Evolutionary conservation across 805 yeast species (phyloP), one percentile per base, ranked within the genome.

Genomic region (Saccharomycopsis lassenensis): DNA sequence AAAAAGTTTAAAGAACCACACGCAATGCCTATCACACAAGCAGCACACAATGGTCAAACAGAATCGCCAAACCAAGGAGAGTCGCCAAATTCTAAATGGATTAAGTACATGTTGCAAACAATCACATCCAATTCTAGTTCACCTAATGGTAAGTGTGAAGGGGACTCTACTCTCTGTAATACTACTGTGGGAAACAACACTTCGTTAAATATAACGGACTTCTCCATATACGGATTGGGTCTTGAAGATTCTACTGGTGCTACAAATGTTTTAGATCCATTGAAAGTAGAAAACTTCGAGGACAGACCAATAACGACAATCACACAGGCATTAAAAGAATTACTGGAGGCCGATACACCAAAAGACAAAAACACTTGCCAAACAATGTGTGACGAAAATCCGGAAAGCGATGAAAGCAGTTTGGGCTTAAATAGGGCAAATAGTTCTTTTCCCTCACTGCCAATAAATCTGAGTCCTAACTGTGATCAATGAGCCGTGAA

Each of bases 21-120:
- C 6, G 18, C 30, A 21, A 31, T 21, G 22, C 7, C n/a, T 7
- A 6, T 6, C 29, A 14, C 7, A 8, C 6, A 7, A 26, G 14
- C 16, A 14, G 7, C 20, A 29, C 17, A 29, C 16, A 8, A 7
- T 10, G 6, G 6, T 12, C n/a, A 11, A 29, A 22, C 31, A 8
- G 7, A 11, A 8, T 11, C 11, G 11, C 24, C 7, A 22, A 11
- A 7, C 24, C 24, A 22, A 19, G 10, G 8, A n/a, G 18, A 30
- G 20, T 36, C 39, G 8, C 39, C 39, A 8, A 36, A 36, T 17
- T 29, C 39, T 18, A 36, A 36, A 21, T 36, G 39, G 39, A 19
- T 36, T 12, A 31, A 23, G 15, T 29, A 30, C 15, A 36, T 36
- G 20, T 16, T 36, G 5, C 29, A 36, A n/a, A 15, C 35, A 8